These are phyloP conservation scores for Starmera dryadoides DNA, from an alignment of 805 yeast species.

Conservation along the genomic window DNA sequence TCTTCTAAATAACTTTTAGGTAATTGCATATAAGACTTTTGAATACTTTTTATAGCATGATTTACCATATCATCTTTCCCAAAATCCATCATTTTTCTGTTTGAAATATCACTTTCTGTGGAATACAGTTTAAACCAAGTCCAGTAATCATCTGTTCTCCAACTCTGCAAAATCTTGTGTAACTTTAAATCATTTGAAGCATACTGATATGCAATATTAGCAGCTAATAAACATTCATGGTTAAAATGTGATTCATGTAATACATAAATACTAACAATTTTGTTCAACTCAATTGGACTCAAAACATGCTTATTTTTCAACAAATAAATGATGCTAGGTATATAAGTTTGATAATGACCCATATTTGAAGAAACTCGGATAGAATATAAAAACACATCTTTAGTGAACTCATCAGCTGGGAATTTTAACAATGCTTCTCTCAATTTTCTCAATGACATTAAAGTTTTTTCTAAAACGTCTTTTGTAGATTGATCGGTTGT, in stretches of 20 bases:
- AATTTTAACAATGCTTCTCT: conserved; percentile 45
- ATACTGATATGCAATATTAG: conserved; percentile 21
- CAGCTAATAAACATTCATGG: conserved; percentile 10
- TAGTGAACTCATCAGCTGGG: conserved; percentile 33
- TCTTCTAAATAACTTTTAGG: conserved; percentile 8
- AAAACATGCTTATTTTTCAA: conserved; percentile 16
- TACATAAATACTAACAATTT: conserved; percentile 32
- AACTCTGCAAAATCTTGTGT: conserved; percentile 23
- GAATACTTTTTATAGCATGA: conserved; percentile 27
- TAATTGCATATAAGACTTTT: conserved; percentile 31
- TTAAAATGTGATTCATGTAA: conserved; percentile 32
- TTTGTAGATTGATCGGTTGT: too few species aligned
- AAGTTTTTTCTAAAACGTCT: conserved; percentile 21
- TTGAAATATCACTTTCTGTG: conserved; percentile 8
- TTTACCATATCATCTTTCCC: conserved; percentile 29
- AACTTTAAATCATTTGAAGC: conserved; percentile 24
- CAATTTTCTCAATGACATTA: conserved; percentile 40
- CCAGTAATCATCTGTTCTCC: conserved; percentile 24
- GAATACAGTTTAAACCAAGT: conserved; percentile 24
- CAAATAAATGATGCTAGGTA: conserved; percentile 41
- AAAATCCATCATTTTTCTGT: conserved; percentile 31
- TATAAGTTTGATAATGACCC: conserved; percentile 49
- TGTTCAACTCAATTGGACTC: conserved; percentile 28
- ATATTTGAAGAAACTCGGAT: conserved; percentile 37
- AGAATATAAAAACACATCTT: conserved; percentile 42